These are phyloP conservation scores for Vanrija pseudolonga DNA, from an alignment of 1,284 basidiomycete species.

Conservation along the genomic window DNA sequence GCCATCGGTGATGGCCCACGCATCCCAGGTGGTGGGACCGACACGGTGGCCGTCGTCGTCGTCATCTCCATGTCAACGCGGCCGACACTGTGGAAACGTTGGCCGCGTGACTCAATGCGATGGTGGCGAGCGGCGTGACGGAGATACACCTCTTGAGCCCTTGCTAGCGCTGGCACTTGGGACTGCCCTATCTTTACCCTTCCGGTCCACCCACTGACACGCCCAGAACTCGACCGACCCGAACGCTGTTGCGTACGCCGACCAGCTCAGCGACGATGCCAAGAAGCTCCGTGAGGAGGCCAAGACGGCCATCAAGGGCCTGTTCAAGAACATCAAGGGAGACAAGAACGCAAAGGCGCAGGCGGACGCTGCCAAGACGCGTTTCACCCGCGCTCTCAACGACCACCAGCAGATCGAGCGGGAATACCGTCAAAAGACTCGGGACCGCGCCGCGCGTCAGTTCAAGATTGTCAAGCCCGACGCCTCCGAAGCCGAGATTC, in stretches of 20 bases:
- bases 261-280: conserved; percentile 72
- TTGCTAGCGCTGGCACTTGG: neutral
- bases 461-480: conserved; percentile 95
- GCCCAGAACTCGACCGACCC: conserved; percentile 44
- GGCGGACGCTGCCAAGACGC: conserved; percentile 56
- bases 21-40: too few species aligned
- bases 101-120: neutral
- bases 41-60: too few species aligned
- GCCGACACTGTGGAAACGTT: too few species aligned
- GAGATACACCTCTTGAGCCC: neutral
- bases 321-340: conserved; percentile 72
- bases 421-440: conserved; percentile 86
- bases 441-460: conserved; percentile 91
- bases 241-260: conserved; percentile 51
- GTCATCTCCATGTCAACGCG: too few species aligned
- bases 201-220: conserved; percentile 2
- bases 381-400: conserved; percentile 52
- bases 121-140: too few species aligned
- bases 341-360: conserved; percentile 79
- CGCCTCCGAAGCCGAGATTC: conserved; percentile 77
- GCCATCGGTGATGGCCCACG: too few species aligned
- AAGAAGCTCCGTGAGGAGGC: conserved; percentile 68
- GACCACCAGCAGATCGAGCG: conserved; percentile 83
- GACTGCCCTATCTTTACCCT: neutral
- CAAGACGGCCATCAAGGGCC: conserved; percentile 71